phyloP scores from a whole-genome alignment of 2,329 filamentous ascomycete genomes.

The Curvularia sp. region DNA sequence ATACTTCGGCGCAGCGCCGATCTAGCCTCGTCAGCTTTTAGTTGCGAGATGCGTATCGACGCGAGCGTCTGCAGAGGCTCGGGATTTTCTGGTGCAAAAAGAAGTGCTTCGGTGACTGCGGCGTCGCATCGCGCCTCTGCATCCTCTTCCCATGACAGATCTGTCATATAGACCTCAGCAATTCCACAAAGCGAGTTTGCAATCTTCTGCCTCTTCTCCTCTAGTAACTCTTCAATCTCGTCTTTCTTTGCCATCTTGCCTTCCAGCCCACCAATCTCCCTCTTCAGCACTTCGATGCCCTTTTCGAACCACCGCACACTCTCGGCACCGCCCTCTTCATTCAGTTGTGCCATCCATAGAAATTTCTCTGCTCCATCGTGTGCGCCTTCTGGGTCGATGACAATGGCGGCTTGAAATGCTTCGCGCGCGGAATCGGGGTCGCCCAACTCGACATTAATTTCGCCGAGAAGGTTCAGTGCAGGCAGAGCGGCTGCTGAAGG shows the following conservation, averaged over 20 bases:
- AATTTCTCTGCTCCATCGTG: slow-evolving; percentile 92
- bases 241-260: slow-evolving; percentile 48
- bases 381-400: slow-evolving; percentile 80
- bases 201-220: slow-evolving; percentile 81
- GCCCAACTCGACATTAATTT: slow-evolving; percentile 82
- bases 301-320: slow-evolving; percentile 69
- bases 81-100: slow-evolving; percentile 79
- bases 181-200: slow-evolving; percentile 93
- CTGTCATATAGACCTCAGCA: slow-evolving; percentile 98
- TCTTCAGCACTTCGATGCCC: slow-evolving; percentile 75
- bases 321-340: slow-evolving; percentile 66
- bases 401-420: slow-evolving; percentile 75
- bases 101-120: slow-evolving; percentile 86
- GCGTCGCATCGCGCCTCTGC: slow-evolving; percentile 88
- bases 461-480: slow-evolving; percentile 77
- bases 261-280: slow-evolving; percentile 71
- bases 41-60: slow-evolving; percentile 90
- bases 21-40: slow-evolving; percentile 77
- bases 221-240: slow-evolving; percentile 50
- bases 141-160: slow-evolving; percentile 88
- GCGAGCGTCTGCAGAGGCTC: slow-evolving; percentile 97
- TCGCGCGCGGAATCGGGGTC: slow-evolving; percentile 77
- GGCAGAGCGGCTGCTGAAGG: slow-evolving; percentile 62
- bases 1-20: slow-evolving; percentile 81
- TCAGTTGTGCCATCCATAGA: slow-evolving; percentile 90